These are phyloP conservation scores for Fusarium equiseti DNA, from an alignment of 2,329 filamentous ascomycete genomes.

Conservation along the genomic window DNA sequence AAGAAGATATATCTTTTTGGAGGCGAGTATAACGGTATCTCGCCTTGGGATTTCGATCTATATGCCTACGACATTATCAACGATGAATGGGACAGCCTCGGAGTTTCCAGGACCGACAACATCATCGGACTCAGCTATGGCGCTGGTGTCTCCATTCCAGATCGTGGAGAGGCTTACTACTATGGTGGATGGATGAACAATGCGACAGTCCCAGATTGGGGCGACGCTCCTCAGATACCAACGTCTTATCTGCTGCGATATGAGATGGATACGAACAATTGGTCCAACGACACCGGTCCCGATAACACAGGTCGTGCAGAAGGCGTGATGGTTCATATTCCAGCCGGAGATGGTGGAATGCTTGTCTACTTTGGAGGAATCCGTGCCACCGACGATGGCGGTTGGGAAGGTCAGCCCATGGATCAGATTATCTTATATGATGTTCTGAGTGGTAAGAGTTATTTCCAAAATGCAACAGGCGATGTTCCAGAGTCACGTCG, in stretches of 20 bases:
- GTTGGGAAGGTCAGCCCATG: slow-evolving; percentile 59
- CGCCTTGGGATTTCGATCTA: slow-evolving; percentile 62
- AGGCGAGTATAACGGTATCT: slow-evolving; percentile 65
- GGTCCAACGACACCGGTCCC: slow-evolving; percentile 66
- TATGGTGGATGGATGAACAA: slow-evolving; percentile 73
- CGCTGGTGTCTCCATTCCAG: slow-evolving; percentile 66
- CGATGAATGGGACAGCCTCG: slow-evolving; percentile 66
- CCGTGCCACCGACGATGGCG: slow-evolving; percentile 62
- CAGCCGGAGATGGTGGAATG: slow-evolving; percentile 69
- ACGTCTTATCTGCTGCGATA: slow-evolving; percentile 67
- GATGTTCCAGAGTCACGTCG: slow-evolving; percentile 63
- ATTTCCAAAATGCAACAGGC: slow-evolving; percentile 67
- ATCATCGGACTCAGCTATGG: slow-evolving; percentile 67
- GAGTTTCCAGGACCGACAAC: slow-evolving; percentile 49
- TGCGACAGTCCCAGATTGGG: slow-evolving; percentile 64
- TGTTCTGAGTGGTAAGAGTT: slow-evolving; percentile 69
- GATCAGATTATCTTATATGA: slow-evolving; percentile 70
- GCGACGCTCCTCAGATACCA: slow-evolving; percentile 58
- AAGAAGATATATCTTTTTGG: slow-evolving; percentile 73
- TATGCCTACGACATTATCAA: slow-evolving; percentile 69
- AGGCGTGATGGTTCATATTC: slow-evolving; percentile 70
- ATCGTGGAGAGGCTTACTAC: slow-evolving; percentile 69
- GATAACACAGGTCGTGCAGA: slow-evolving; percentile 68
- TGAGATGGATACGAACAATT: slow-evolving; percentile 64
- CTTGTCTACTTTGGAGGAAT: slow-evolving; percentile 73